Conservation (phyloP, 371 early-diverging fungal species). For the Chytridium lagenaria region DNA sequence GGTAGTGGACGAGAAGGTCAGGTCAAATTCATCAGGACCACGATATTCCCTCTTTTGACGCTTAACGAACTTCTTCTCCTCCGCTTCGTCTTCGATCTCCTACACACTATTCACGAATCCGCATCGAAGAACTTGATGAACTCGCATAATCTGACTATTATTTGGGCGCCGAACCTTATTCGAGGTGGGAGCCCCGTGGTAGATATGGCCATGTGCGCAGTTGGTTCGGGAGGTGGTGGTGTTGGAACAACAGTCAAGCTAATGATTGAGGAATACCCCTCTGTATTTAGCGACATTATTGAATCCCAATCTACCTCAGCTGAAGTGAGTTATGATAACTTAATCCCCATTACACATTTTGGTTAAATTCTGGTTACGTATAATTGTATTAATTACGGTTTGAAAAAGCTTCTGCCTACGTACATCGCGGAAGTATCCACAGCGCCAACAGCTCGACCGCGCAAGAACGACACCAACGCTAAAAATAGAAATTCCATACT, state of each 20-base stretch:
- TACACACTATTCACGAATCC: conserved; percentile 66
- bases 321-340: too few species aligned
- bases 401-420: too few species aligned
- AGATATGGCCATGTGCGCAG: conserved; percentile 56
- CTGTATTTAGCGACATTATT: conserved; percentile 33
- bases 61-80: conserved; percentile 57
- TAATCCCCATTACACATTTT: too few species aligned
- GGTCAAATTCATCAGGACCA: conserved; percentile 46
- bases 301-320: too few species aligned
- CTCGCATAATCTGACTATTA: conserved; percentile 80
- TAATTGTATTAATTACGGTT: too few species aligned
- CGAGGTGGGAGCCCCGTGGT: conserved; percentile 66
- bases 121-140: conserved; percentile 77
- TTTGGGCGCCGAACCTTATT: conserved; percentile 87
- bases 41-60: conserved; percentile 55
- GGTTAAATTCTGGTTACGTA: too few species aligned
- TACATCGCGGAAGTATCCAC: too few species aligned
- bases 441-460: conserved; percentile 4
- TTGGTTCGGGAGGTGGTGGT: conserved; percentile 40
- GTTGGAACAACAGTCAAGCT: conserved; percentile 43
- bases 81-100: conserved; percentile 67
- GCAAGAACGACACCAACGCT: not conserved
- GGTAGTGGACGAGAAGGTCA: not conserved
- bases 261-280: conserved; percentile 37
- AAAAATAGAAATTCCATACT: conserved; percentile 4